A percentile compares a stretch with the other conserved stretches of the same genome.
These are phyloP conservation scores for Eleusine coracana DNA, from an alignment of 176 grass and related monocot species.

Conservation along the genomic window DNA sequence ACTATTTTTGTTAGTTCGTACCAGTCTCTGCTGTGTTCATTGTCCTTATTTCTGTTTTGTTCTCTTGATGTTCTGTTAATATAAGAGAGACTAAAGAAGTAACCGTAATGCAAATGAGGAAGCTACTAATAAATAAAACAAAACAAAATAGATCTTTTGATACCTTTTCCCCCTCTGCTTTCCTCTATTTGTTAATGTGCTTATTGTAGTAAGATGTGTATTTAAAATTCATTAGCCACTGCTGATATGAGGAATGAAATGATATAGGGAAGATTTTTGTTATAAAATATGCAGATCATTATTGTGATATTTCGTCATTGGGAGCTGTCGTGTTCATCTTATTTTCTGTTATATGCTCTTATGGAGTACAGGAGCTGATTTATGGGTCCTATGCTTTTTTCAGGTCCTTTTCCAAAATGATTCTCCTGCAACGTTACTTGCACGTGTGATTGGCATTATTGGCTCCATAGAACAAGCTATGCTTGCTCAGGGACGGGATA, in stretches of 20 bases:
- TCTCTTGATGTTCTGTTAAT: not conserved
- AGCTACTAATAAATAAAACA: not conserved
- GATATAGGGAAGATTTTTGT: not conserved
- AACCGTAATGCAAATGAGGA: not conserved
- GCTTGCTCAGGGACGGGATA: conserved; percentile 92
- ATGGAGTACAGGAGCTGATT: conserved; percentile 20
- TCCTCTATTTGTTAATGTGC: not conserved
- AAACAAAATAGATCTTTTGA: not conserved
- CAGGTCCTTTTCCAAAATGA: conserved; percentile 99
- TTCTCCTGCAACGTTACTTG: conserved; percentile 94
- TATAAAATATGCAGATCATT: not conserved
- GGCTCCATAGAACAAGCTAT: conserved; percentile 95
- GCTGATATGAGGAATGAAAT: not conserved
- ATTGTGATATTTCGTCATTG: not conserved
- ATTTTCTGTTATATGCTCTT: not conserved
- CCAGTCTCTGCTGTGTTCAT: not conserved
- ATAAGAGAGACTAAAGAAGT: not conserved
- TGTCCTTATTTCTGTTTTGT: conserved; percentile 5
- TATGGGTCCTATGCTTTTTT: conserved; percentile 1
- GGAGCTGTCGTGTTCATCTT: not conserved
- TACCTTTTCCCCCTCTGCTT: not conserved
- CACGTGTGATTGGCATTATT: conserved; percentile 90
- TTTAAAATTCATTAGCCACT: not conserved
- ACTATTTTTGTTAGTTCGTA: conserved; percentile 24
- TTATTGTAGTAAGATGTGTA: conserved; percentile 9